These are phyloP conservation scores for Helianthus tuberosus DNA, from an alignment of 129 eudicot genomes.

Conservation along the genomic window DNA sequence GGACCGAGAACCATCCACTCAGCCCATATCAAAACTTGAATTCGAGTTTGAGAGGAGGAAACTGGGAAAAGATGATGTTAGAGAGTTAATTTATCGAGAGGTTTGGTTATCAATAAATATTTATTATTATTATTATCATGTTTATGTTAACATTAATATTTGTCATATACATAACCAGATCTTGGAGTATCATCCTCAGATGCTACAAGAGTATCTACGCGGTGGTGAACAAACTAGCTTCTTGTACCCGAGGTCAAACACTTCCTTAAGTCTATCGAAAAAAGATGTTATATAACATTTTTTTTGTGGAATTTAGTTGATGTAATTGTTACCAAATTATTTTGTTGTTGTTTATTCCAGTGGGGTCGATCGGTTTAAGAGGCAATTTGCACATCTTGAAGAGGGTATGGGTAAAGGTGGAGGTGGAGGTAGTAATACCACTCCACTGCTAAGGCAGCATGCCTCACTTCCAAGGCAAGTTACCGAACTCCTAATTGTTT, in stretches of 20 bases:
- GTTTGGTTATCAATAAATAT: slow-evolving; percentile 32
- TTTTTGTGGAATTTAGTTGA: neutral
- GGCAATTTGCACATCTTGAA: slow-evolving; percentile 95
- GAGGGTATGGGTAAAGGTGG: slow-evolving; percentile 69
- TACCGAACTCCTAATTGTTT: neutral
- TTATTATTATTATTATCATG: slow-evolving; percentile 14
- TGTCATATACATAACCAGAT: slow-evolving; percentile 48
- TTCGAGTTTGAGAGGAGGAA: slow-evolving; percentile 94
- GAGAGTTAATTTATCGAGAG: slow-evolving; percentile 95
- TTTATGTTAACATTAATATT: neutral
- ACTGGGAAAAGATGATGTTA: slow-evolving; percentile 89
- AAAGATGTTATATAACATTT: neutral
- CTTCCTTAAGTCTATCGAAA: slow-evolving; percentile 3
- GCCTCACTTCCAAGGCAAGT: slow-evolving; percentile 92
- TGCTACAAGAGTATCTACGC: slow-evolving; percentile 88
- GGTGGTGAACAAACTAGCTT: slow-evolving; percentile 96
- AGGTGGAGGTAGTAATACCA: slow-evolving; percentile 55
- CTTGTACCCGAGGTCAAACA: slow-evolving; percentile 91
- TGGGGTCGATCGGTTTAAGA: slow-evolving; percentile 90
- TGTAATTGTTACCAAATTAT: neutral
- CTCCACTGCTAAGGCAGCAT: slow-evolving; percentile 79
- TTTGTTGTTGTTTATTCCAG: slow-evolving; percentile 33
- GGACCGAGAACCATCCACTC: slow-evolving; percentile 85
- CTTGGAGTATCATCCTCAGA: slow-evolving; percentile 95
- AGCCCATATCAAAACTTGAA: slow-evolving; percentile 88